Conservation (phyloP, 495 filamentous ascomycete species). For the Penicillium arizonense region DNA sequence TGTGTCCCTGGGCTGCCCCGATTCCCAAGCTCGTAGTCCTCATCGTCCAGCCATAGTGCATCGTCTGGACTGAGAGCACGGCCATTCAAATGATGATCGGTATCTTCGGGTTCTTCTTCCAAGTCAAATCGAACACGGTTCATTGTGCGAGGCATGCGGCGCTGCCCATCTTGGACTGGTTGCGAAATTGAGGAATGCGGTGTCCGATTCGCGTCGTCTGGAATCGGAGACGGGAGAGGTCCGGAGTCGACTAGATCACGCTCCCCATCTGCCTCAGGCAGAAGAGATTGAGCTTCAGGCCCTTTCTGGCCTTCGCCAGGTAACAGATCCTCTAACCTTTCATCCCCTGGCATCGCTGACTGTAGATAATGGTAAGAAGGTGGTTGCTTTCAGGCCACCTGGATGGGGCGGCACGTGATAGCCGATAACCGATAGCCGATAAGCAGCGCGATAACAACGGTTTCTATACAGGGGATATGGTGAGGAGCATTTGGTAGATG, state of each 20-base stretch:
- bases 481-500: too few species aligned
- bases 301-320: constrained; percentile 29
- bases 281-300: constrained; percentile 28
- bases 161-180: constrained; percentile 41
- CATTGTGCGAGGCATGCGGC: constrained; percentile 70
- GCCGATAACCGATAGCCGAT: constrained; percentile 3
- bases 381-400: constrained; percentile 5
- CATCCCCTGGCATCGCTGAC: constrained; percentile 47
- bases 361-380: constrained; percentile 7
- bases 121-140: constrained; percentile 90
- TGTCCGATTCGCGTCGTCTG: constrained; percentile 17
- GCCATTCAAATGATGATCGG: constrained; percentile 36
- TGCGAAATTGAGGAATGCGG: constrained; percentile 47
- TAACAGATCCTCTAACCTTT: constrained; percentile 28
- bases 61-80: constrained; percentile 43
- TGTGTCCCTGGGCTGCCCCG: constrained; percentile 19
- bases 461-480: too few species aligned
- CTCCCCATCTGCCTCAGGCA: constrained; percentile 26
- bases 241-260: constrained; percentile 24
- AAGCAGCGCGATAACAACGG: too few species aligned
- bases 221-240: constrained; percentile 14
- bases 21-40: constrained; percentile 47
- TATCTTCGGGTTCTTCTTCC: constrained; percentile 32
- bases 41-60: constrained; percentile 52
- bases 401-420: constrained; percentile 5